These are phyloP conservation scores for Salvia hispanica DNA, from an alignment of 257 asterid species.

Conservation along the genomic window DNA sequence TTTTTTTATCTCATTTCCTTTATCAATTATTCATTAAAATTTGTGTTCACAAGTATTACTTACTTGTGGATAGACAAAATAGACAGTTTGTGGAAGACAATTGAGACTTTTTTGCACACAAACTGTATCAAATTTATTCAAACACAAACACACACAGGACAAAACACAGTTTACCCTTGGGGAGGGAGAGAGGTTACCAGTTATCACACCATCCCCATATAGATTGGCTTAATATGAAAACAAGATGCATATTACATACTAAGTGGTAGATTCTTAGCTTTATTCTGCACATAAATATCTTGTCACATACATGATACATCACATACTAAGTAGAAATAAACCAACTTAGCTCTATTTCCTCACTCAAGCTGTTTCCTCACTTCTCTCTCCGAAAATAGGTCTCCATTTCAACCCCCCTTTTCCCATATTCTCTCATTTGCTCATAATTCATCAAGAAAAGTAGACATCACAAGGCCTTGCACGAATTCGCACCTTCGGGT, in stretches of 20 bases:
- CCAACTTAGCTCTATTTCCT: slow-evolving; percentile 17
- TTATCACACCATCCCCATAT: neutral
- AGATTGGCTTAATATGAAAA: neutral
- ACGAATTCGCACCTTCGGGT: slow-evolving; percentile 61
- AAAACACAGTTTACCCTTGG: too few species aligned
- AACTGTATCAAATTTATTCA: too few species aligned
- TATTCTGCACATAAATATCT: slow-evolving; percentile 27
- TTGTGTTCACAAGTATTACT: too few species aligned
- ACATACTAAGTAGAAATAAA: slow-evolving; percentile 14
- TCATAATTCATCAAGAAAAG: slow-evolving; percentile 54
- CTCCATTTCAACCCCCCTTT: slow-evolving; percentile 29
- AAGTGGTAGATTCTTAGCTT: slow-evolving; percentile 12
- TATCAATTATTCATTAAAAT: too few species aligned
- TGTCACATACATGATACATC: slow-evolving; percentile 25
- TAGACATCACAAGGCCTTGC: slow-evolving; percentile 69
- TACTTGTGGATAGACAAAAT: too few species aligned
- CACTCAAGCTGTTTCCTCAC: slow-evolving; percentile 13
- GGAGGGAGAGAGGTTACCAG: slow-evolving; percentile 1
- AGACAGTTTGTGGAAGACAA: too few species aligned
- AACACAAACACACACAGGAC: too few species aligned
- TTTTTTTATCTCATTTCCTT: too few species aligned
- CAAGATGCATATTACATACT: neutral
- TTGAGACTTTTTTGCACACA: too few species aligned
- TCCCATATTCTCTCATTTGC: neutral
- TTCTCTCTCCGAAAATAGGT: slow-evolving; percentile 28